Conservation (phyloP, 345 rosid genomes). For the Salix suchowensis region DNA sequence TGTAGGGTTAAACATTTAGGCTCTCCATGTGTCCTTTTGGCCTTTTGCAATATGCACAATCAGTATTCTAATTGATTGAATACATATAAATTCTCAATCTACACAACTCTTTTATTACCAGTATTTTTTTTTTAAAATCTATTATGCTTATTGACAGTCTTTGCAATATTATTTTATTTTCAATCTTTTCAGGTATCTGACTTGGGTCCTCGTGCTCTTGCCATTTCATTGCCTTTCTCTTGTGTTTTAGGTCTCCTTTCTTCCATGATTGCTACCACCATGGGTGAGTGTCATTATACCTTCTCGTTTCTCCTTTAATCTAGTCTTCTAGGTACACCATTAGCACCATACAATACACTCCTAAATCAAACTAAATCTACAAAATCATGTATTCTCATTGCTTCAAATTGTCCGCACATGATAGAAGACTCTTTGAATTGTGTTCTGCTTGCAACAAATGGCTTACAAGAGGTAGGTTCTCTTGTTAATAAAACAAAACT, state of each 20-base stretch:
- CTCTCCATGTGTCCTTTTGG: neutral
- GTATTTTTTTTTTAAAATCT: neutral
- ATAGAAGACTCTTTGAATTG: neutral
- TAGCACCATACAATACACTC: neutral
- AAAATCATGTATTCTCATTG: neutral
- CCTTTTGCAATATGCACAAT: neutral
- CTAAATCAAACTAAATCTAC: neutral
- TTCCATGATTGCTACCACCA: slow-evolving; percentile 47
- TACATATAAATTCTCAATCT: neutral
- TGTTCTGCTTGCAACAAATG: neutral
- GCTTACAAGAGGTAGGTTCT: neutral
- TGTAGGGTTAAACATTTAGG: neutral
- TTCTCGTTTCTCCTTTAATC: neutral
- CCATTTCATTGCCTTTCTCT: slow-evolving; percentile 43
- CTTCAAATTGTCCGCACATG: neutral
- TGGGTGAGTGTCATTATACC: slow-evolving; percentile 32
- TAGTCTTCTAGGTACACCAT: neutral
- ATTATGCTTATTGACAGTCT: neutral
- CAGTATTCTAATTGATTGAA: too few species aligned
- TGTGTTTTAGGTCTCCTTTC: slow-evolving; percentile 51
- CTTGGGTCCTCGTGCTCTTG: slow-evolving; percentile 47
- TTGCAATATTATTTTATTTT: neutral
- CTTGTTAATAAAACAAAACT: neutral
- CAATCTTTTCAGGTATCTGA: slow-evolving; percentile 31
- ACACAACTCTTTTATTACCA: neutral